Evolutionary conservation across 2,329 filamentous ascomycete species (phyloP).

Genomic region (Fusarium coffeatum): DNA sequence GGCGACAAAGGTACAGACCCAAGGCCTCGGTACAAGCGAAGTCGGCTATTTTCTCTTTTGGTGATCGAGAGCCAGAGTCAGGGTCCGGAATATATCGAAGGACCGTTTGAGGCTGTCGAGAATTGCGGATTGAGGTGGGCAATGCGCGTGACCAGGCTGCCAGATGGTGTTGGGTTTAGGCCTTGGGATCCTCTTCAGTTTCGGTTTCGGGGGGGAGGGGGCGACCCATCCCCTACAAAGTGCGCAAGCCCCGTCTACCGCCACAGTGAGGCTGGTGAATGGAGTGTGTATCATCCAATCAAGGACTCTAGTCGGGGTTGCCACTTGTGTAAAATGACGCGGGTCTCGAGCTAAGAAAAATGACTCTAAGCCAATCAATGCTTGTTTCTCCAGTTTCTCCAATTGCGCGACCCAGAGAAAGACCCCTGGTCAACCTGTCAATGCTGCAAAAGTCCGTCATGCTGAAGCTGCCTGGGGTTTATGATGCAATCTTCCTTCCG

Average conservation of each 20-base stretch:
- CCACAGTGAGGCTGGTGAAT: conserved; percentile 44
- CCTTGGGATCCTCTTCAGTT: conserved; percentile 33
- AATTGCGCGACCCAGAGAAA: conserved; percentile 20
- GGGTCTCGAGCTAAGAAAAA: conserved; percentile 37
- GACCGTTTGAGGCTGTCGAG: conserved; percentile 50
- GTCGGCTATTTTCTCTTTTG: not conserved
- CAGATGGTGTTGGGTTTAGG: conserved; percentile 49
- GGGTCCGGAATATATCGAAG: conserved; percentile 39
- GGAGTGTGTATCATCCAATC: conserved; percentile 31
- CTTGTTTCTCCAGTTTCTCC: conserved; percentile 28
- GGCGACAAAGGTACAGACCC: conserved; percentile 25
- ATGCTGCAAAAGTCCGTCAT: conserved; percentile 9
- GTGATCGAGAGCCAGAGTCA: conserved; percentile 35
- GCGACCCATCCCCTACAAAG: conserved; percentile 29
- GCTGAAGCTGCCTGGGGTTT: not conserved
- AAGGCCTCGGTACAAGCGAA: conserved; percentile 20
- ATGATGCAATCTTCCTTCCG: conserved; percentile 19
- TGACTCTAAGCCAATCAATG: conserved; percentile 24
- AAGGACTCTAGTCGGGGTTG: conserved; percentile 8
- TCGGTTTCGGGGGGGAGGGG: conserved; percentile 32
- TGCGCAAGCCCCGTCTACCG: conserved; percentile 31
- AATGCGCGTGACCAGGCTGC: conserved; percentile 54
- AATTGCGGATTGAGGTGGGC: conserved; percentile 50
- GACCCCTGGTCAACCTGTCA: conserved; percentile 23
- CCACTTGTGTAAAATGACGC: conserved; percentile 40